These are phyloP conservation scores for Melastoma candidum DNA, from an alignment of 441 rosid species.

Conservation along the genomic window DNA sequence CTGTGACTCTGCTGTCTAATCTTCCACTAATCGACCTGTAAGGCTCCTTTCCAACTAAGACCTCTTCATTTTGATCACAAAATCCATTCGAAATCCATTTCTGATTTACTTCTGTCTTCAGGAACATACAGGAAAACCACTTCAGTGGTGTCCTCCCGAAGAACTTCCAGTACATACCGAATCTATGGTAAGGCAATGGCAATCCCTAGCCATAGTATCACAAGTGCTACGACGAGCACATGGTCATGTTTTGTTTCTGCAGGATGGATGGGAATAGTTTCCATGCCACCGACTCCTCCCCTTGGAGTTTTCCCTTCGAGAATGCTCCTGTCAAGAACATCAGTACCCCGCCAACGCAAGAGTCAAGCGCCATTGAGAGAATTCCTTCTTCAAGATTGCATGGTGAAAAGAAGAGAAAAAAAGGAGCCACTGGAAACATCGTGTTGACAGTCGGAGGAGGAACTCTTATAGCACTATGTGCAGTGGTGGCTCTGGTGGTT, in stretches of 20 bases:
- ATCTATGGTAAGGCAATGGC: conserved; percentile 47
- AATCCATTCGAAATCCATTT: conserved; percentile 17
- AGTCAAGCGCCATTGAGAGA: conserved; percentile 73
- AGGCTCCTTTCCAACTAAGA: conserved; percentile 17
- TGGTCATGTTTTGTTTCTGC: conserved; percentile 6
- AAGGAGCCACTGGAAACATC: conserved; percentile 45
- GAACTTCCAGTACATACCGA: conserved; percentile 76
- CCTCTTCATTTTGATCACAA: conserved; percentile 11
- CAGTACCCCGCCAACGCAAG: conserved; percentile 47
- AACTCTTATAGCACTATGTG: conserved; percentile 49
- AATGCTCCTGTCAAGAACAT: conserved; percentile 38
- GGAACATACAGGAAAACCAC: conserved; percentile 72
- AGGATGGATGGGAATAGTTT: conserved; percentile 88
- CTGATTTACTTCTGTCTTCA: conserved; percentile 22
- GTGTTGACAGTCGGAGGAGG: conserved; percentile 53
- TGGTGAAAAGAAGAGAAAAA: conserved; percentile 34
- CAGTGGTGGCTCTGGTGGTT: conserved; percentile 28
- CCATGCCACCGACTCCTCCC: conserved; percentile 47
- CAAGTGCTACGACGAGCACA: no score
- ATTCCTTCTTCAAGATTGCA: conserved; percentile 29
- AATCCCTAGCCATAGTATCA: no score
- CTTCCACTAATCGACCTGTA: conserved; percentile 82
- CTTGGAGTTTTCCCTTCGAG: conserved; percentile 73
- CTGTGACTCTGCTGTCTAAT: conserved; percentile 64
- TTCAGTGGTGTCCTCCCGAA: conserved; percentile 86